Evolutionary conservation across 2,329 filamentous ascomycete genomes (phyloP).

Genomic region (Emergomyces orientalis): DNA sequence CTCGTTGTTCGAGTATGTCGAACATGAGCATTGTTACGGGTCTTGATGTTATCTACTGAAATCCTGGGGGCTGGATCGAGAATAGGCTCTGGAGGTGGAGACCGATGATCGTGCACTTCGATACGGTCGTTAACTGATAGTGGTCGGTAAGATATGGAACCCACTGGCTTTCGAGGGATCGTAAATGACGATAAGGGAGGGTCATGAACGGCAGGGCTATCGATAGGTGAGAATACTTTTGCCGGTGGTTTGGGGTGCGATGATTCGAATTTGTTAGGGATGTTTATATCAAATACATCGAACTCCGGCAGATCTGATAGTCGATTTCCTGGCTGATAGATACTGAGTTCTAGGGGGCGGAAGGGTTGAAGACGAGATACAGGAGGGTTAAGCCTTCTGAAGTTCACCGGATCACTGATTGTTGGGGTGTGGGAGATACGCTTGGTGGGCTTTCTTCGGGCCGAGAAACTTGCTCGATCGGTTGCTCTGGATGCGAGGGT

Average conservation of each 20-base stretch:
- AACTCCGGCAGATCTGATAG: slow-evolving; percentile 40
- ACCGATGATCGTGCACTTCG: slow-evolving; percentile 15
- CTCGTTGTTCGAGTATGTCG: slow-evolving; percentile 6
- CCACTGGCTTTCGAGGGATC: slow-evolving; percentile 30
- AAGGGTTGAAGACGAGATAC: slow-evolving; percentile 21
- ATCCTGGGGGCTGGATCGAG: slow-evolving; percentile 16
- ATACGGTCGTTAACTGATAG: slow-evolving; percentile 20
- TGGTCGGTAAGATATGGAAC: slow-evolving; percentile 24
- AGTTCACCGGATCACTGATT: slow-evolving; percentile 38
- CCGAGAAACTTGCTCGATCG: slow-evolving; percentile 33
- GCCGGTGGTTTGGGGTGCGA: slow-evolving; percentile 22
- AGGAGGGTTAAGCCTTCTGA: slow-evolving; percentile 28
- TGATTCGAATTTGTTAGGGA: slow-evolving; percentile 18
- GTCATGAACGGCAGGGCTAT: slow-evolving; percentile 1
- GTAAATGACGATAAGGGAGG: slow-evolving; percentile 16
- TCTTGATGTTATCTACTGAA: slow-evolving; percentile 6
- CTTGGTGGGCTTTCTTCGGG: slow-evolving; percentile 26
- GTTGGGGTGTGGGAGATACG: slow-evolving; percentile 26
- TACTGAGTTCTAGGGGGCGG: slow-evolving; percentile 40
- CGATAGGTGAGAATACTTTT: slow-evolving; percentile 24
- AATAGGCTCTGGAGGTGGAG: slow-evolving; percentile 27
- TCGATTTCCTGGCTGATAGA: slow-evolving; percentile 36
- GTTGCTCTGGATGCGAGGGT: slow-evolving; percentile 32
- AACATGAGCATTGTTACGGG: background rate
- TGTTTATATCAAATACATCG: slow-evolving; percentile 29